These are phyloP conservation scores for Yarrowia divulgata DNA, from an alignment of 805 yeast species.

Conservation along the genomic window DNA sequence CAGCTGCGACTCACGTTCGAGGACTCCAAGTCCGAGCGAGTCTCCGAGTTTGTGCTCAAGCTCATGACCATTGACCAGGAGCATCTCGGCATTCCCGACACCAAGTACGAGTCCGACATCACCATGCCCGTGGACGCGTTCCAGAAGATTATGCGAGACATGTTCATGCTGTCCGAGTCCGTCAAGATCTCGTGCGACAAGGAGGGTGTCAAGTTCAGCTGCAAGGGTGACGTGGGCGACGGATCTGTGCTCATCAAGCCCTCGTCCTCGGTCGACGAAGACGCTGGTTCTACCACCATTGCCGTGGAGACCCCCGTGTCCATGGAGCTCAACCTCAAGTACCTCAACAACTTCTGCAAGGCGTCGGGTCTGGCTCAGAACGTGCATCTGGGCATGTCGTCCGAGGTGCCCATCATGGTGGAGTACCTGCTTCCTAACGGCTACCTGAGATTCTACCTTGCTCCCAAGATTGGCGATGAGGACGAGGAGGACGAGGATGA, in stretches of 20 bases:
- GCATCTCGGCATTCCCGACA: conserved; percentile 89
- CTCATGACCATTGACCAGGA: conserved; percentile 97
- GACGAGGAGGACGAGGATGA: conserved; percentile 51
- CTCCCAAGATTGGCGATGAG: conserved; percentile 96
- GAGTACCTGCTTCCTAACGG: conserved; percentile 93
- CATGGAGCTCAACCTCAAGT: conserved; percentile 89
- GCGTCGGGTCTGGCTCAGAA: conserved; percentile 79
- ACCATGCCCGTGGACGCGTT: conserved; percentile 89
- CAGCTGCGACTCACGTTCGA: conserved; percentile 82
- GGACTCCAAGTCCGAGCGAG: conserved; percentile 87
- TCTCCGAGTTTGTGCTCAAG: conserved; percentile 88
- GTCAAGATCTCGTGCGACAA: conserved; percentile 85
- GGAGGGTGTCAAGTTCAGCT: conserved; percentile 86
- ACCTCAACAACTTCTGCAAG: conserved; percentile 88
- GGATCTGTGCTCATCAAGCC: conserved; percentile 90
- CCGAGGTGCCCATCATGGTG: conserved; percentile 90
- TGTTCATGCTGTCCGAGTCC: conserved; percentile 86
- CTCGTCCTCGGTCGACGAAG: conserved; percentile 74
- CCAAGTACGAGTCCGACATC: conserved; percentile 86
- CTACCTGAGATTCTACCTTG: conserved; percentile 91
- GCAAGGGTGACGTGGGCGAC: conserved; percentile 91
- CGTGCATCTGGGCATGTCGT: conserved; percentile 85
- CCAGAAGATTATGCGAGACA: conserved; percentile 86
- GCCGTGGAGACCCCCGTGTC: conserved; percentile 86
- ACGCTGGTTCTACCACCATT: conserved; percentile 65